A percentile compares a stretch with the other conserved stretches of the same genome.
Conservation (phyloP, 306 rosid species). For the Datisca glomerata region DNA sequence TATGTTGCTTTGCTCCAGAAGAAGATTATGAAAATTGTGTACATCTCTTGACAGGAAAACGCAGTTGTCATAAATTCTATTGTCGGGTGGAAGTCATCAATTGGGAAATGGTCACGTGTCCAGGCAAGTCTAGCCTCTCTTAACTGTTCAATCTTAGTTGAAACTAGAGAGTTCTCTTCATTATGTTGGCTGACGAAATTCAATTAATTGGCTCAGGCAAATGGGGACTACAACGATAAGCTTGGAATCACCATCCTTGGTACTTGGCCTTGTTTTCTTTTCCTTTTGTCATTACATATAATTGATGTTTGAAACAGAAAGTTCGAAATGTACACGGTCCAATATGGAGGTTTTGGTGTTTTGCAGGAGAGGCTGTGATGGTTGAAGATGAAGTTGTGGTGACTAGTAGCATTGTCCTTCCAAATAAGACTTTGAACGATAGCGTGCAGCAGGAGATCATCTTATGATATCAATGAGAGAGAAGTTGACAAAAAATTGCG, state of each 20-base stretch:
- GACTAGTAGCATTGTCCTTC: slow-evolving; percentile 42
- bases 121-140: slow-evolving; percentile 55
- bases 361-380: slow-evolving; percentile 36
- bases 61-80: slow-evolving; percentile 72
- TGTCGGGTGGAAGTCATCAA: slow-evolving; percentile 93
- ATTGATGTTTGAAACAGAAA: no score
- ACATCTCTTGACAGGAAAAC: slow-evolving; percentile 55
- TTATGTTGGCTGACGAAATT: slow-evolving; percentile 10
- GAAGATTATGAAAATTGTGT: not conserved
- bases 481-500: no score
- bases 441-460: slow-evolving; percentile 42
- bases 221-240: slow-evolving; percentile 34
- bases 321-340: not conserved
- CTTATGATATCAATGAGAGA: no score
- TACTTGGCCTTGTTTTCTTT: not conserved
- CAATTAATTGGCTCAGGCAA: slow-evolving; percentile 23
- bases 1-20: not conserved
- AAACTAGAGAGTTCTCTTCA: no score
- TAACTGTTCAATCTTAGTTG: not conserved
- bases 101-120: slow-evolving; percentile 89
- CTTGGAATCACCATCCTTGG: slow-evolving; percentile 44
- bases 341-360: slow-evolving; percentile 2
- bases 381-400: slow-evolving; percentile 55
- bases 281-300: not conserved
- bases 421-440: slow-evolving; percentile 33